Base-by-base conservation (phyloP, 257 asterid genomes). In the Handroanthus guayacan region DNA sequence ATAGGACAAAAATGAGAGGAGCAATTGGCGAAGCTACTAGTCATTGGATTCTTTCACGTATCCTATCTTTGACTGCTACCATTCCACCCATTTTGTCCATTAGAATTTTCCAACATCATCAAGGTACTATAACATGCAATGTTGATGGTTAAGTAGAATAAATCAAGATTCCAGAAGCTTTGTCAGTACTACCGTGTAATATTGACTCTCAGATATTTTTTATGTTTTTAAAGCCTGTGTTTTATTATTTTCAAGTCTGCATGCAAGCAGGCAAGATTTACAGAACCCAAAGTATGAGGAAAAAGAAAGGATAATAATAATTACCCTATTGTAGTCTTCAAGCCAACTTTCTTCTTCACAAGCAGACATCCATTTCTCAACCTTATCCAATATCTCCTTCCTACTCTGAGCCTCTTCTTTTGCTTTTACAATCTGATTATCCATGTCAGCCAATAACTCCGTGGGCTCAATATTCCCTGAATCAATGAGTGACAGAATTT, bases 381-480 rank as follows among this genome's bases (percentile, higher is more conserved):
- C 99, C 86, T 95, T 95, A 70, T 93, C 99, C 90, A 95, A 80
- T 86, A 95, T 95, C 20, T 93, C 99, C 81, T 84, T 95, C 88
- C 99, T 86, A 82, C 97, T 95, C 31, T 78, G 44, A 61, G 98
- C 92, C 89, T 93, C 98, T 80, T 93, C 98, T 85, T 89, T 95
- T 52, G 98, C 99, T 60, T 84, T 91, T 45, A 79, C 82, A 44
- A 95, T 95, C 87, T 90, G 97, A 84, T 86, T 87, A 66, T 95
- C 99, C 97, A 95, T 87, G 83, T 95, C 97, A 38, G 97, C 92
- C 79, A 93, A 80, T 86, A 95, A 80, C 71, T 91, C 96, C 62
- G 91, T 63, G 66, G 99, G 98, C 81, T 95, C 98, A 9, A 93
- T 88, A 75, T 81, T 90, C 68, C 97, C 99, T 9, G 97, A 89